These are phyloP conservation scores for Buxus sempervirens DNA, from an alignment of 164 flowering plant species.

Conservation along the genomic window DNA sequence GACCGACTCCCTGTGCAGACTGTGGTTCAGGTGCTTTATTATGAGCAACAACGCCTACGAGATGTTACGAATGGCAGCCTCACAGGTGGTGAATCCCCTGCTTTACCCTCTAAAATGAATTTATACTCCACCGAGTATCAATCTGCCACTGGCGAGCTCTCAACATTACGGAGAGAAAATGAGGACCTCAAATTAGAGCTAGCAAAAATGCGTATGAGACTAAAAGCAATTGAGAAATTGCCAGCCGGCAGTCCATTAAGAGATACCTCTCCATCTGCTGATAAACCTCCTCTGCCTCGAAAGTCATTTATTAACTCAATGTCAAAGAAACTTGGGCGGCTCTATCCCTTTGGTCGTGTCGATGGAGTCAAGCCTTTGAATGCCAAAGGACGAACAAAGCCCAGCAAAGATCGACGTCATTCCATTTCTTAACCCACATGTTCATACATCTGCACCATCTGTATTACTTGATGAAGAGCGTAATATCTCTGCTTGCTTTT, in stretches of 20 bases:
- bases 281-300: constrained; percentile 65
- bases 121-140: constrained; percentile 27
- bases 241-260: constrained; percentile 16
- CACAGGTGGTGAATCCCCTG: constrained; percentile 29
- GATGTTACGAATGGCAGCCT: constrained; percentile 47
- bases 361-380: constrained; percentile 39
- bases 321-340: constrained; percentile 68
- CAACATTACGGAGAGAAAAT: constrained; percentile 59
- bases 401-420: constrained; percentile 65
- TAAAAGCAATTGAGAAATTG: constrained; percentile 58
- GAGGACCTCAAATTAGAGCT: constrained; percentile 73
- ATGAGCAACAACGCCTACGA: constrained; percentile 89
- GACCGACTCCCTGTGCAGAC: constrained; percentile 92
- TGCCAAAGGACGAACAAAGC: constrained; percentile 43
- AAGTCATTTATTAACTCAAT: constrained; percentile 76
- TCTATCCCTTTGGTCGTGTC: constrained; percentile 50
- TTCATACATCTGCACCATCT: constrained; percentile 1
- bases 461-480: background rate
- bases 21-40: constrained; percentile 92
- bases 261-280: constrained; percentile 28
- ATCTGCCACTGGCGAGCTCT: constrained; percentile 45
- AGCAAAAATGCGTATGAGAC: constrained; percentile 54
- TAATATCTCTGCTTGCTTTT: background rate
- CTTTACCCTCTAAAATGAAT: constrained; percentile 26
- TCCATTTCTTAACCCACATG: constrained; percentile 65